These are phyloP conservation scores for Suillus placidus DNA, from an alignment of 768 basidiomycete genomes.

Conservation along the genomic window DNA sequence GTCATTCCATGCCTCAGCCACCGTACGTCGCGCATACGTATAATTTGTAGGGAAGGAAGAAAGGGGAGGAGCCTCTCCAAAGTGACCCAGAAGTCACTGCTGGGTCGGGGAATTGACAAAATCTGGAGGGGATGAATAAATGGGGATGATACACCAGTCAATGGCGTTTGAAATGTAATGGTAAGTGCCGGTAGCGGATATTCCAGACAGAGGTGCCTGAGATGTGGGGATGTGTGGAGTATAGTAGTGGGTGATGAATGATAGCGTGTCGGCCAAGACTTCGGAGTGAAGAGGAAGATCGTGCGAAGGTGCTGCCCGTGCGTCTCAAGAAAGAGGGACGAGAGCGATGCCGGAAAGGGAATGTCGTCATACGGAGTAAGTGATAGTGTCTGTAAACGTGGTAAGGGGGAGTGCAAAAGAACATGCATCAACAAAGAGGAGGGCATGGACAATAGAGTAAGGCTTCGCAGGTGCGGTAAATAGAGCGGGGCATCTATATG, in stretches of 20 bases:
- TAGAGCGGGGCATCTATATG: conserved; percentile 42
- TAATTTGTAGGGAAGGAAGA: conserved; percentile 56
- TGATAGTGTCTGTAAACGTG: conserved; percentile 61
- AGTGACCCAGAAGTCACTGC: conserved; percentile 54
- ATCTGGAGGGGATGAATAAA: conserved; percentile 49
- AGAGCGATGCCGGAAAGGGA: conserved; percentile 57
- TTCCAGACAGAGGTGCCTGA: conserved; percentile 76
- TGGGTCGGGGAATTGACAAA: conserved; percentile 78
- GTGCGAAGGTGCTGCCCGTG: conserved; percentile 64
- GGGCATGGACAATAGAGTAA: conserved; percentile 69
- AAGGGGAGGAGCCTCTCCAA: conserved; percentile 58
- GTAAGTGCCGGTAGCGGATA: conserved; percentile 59
- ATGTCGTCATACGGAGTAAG: conserved; percentile 77
- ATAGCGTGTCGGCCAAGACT: conserved; percentile 64
- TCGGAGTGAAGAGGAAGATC: conserved; percentile 68
- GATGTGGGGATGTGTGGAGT: conserved; percentile 51
- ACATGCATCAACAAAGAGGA: conserved; percentile 63
- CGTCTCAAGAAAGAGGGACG: conserved; percentile 56
- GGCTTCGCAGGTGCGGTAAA: conserved; percentile 58
- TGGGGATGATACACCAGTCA: conserved; percentile 33
- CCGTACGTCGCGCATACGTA: conserved; percentile 68
- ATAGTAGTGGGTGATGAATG: conserved; percentile 56
- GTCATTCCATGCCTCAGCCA: conserved; percentile 75
- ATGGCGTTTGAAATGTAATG: conserved; percentile 26
- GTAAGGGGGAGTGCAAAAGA: conserved; percentile 62